Percentiles rank a stretch among this genome's conserved stretches.
Conservation (phyloP, 805 yeast species). For the Nakazawaea laoshanensis region DNA sequence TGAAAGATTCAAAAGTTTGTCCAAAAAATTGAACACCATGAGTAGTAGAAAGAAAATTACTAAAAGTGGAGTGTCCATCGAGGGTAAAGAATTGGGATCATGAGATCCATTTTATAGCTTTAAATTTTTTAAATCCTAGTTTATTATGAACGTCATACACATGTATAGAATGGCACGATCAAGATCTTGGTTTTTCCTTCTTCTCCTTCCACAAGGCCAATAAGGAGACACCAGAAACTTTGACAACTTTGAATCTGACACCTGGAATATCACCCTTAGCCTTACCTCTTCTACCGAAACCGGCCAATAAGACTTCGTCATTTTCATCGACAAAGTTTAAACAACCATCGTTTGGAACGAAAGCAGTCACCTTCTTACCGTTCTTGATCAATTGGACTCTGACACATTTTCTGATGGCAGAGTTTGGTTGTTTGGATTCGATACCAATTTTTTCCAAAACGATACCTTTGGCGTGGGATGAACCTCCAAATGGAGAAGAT, state of each 20-base stretch:
- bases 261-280: conserved; percentile 99
- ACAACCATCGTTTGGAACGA: conserved; percentile 99
- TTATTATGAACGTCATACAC: too few relatives aligned
- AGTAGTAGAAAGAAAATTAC: conserved; percentile 36
- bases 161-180: too few relatives aligned
- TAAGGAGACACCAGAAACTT: conserved; percentile 99
- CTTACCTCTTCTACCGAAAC: conserved; percentile 99
- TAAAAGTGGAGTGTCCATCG: conserved; percentile 73
- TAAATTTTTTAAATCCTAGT: too few relatives aligned
- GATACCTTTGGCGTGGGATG: conserved; percentile 99
- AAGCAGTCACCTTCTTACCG: conserved; percentile 99
- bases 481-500: conserved; percentile 99
- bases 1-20: conserved; percentile 76
- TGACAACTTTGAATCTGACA: conserved; percentile 99
- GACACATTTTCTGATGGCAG: conserved; percentile 99
- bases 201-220: conserved; percentile 99
- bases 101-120: background rate
- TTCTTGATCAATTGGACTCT: conserved; percentile 99
- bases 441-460: conserved; percentile 99
- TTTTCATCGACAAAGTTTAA: conserved; percentile 99
- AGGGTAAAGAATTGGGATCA: conserved; percentile 45
- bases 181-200: conserved; percentile 99
- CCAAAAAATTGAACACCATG: conserved; percentile 43
- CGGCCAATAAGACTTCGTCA: conserved; percentile 99
- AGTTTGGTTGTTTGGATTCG: conserved; percentile 99